Percentiles rank a stretch among this genome's conserved stretches.
Evolutionary conservation across 2,329 filamentous ascomycete species (phyloP).

Genomic region (Juglanconis oblonga): DNA sequence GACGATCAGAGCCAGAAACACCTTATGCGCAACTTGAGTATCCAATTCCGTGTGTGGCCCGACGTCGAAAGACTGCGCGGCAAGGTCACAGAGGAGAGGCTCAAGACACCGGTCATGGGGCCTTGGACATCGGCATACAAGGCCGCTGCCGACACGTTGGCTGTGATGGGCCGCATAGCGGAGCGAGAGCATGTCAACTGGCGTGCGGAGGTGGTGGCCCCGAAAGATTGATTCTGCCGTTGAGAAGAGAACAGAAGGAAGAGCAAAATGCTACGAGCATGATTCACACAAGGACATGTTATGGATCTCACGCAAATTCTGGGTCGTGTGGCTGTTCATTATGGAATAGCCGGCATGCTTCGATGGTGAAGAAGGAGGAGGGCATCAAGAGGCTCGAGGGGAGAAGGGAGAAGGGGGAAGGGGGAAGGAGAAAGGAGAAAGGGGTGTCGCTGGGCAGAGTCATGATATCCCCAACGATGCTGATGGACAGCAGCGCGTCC

Average conservation of each 20-base stretch:
- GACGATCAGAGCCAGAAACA: constrained; percentile 26
- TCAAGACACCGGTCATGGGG: constrained; percentile 29
- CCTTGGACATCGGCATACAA: constrained; percentile 46
- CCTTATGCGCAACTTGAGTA: constrained; percentile 23
- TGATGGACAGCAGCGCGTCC: constrained; percentile 12
- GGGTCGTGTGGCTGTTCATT: not conserved
- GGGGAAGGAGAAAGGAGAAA: not conserved
- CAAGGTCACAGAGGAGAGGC: constrained; percentile 27
- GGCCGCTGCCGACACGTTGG: constrained; percentile 35
- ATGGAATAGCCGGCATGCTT: too few relatives aligned
- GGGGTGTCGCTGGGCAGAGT: constrained; percentile 3
- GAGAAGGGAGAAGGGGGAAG: too few relatives aligned
- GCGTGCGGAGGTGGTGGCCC: constrained; percentile 34
- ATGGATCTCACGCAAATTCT: not conserved
- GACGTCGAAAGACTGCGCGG: constrained; percentile 28
- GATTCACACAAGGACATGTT: not conserved
- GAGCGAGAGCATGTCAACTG: constrained; percentile 44
- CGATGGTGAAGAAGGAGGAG: too few relatives aligned
- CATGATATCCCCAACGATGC: constrained; percentile 17
- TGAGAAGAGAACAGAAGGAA: not conserved
- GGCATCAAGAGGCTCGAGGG: too few relatives aligned
- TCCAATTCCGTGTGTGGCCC: constrained; percentile 27
- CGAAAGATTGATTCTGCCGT: not conserved
- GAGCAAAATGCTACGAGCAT: not conserved
- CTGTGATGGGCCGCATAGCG: constrained; percentile 42